Base-by-base conservation (phyloP, 1,284 basidiomycete species). In the Tilletia indica region DNA sequence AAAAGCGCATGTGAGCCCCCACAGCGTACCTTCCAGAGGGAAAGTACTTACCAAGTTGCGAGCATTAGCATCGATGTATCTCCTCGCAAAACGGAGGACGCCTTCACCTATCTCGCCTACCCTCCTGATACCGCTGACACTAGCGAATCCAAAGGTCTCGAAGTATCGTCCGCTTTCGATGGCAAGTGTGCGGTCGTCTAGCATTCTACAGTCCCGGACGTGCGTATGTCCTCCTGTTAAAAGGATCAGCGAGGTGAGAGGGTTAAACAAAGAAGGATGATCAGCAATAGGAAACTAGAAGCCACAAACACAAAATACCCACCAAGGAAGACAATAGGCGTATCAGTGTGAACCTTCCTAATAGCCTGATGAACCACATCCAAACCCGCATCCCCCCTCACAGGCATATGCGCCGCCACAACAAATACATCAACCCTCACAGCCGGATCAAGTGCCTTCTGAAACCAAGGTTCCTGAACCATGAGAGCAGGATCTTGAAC, bases 1-100 rank as follows among this genome's bases (percentile, higher is more conserved):
- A 31, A 31, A 31, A 31, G 25, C 0, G 25, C 25, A 31, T 31
- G 25, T 31, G 25, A 31, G 25, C 25, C 25, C 25, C 25, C 25
- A 31, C 25, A 31, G 2, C 25, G 25, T 31, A 31, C 25, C 25
- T 31, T 31, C 25, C 25, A 31, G 25, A n/a, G n/a, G n/a, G 25
- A 31, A 31, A 31, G 25, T 31, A 45, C 42, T 8, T 14, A 45
- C 42, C 3, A 45, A 86, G 74, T 85, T 82, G 16, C 82, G 76
- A 1, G 84, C 82, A 74, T 87, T 87, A 34, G 84, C 84, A 70
- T 87, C 86, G 38, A 87, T 79, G 78, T 87, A 87, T 6, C 85
- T 76, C 16, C 87, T 73, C 31, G 84, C 79, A 19, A 86, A 83
- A 14, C 79, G 77, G 25, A 87, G 80, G 12, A 72, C 74, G 12